Conservation (phyloP, 306 rosid species). For the Quillaja saponaria region DNA sequence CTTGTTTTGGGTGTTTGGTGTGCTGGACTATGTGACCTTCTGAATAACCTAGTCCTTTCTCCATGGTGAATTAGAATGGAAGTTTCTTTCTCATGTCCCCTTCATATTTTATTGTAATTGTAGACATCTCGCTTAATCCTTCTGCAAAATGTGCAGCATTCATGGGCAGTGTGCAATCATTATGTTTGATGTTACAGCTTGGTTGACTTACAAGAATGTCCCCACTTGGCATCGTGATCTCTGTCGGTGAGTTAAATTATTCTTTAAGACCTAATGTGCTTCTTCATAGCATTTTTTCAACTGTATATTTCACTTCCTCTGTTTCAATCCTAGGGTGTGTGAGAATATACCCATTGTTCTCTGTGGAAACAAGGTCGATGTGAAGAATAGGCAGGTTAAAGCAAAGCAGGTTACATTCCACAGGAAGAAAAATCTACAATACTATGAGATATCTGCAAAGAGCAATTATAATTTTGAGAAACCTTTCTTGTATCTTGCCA, state of each 20-base stretch:
- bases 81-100: too few species aligned
- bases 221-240: conserved; percentile 86
- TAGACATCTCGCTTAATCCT: conserved; percentile 2
- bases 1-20: background rate
- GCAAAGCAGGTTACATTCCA: conserved; percentile 84
- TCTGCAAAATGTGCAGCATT: conserved; percentile 46
- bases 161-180: conserved; percentile 80
- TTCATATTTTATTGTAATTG: background rate
- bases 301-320: background rate
- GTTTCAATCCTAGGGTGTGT: conserved; percentile 49
- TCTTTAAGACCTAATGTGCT: background rate
- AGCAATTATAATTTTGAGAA: conserved; percentile 83
- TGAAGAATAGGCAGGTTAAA: conserved; percentile 76
- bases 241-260: conserved; percentile 46
- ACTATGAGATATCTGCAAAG: conserved; percentile 84
- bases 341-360: conserved; percentile 82
- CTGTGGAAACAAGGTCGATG: conserved; percentile 85
- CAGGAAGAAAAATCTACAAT: conserved; percentile 80
- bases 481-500: conserved; percentile 76
- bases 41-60: background rate
- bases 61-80: background rate
- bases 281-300: background rate
- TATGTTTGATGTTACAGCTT: conserved; percentile 79
- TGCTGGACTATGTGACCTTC: conserved; percentile 16
- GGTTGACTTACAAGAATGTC: conserved; percentile 73